phyloP scores from a whole-genome alignment of 768 basidiomycete genomes.

The Mycena amicta region DNA sequence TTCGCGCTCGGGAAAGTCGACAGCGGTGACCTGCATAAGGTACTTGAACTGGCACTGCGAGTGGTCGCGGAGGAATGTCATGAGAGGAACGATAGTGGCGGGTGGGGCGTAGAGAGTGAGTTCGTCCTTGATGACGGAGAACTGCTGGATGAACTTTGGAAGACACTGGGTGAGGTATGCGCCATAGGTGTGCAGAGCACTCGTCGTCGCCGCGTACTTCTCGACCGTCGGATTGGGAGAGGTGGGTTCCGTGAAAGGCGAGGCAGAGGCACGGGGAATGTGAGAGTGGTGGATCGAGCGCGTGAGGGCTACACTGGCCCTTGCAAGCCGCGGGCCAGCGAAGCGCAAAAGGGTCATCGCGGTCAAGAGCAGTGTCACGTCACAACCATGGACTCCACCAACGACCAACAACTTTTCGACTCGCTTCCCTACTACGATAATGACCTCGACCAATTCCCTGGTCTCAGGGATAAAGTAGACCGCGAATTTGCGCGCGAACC shows the following conservation, averaged over 20 bases:
- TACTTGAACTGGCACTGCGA: conserved; percentile 92
- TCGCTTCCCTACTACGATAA: conserved; percentile 95
- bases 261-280: conserved; percentile 51
- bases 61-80: conserved; percentile 94
- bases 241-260: conserved; percentile 88
- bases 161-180: conserved; percentile 92
- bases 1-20: conserved; percentile 90
- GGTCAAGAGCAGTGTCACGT: neutral
- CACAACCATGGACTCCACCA: neutral
- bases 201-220: conserved; percentile 70
- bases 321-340: neutral
- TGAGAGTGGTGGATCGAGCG: conserved; percentile 8
- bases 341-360: neutral
- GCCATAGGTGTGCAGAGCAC: conserved; percentile 86
- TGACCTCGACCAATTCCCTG: conserved; percentile 77
- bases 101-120: conserved; percentile 87
- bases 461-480: conserved; percentile 75
- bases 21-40: conserved; percentile 92
- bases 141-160: conserved; percentile 97
- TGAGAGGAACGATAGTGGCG: conserved; percentile 76
- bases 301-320: neutral
- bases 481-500: conserved; percentile 74
- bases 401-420: conserved; percentile 69
- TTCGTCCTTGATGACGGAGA: conserved; percentile 96
- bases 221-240: conserved; percentile 84